A percentile compares a stretch with the other conserved stretches of the same genome.
Conservation (phyloP, 495 filamentous ascomycete species). For the Elaphomyces granulatus region DNA sequence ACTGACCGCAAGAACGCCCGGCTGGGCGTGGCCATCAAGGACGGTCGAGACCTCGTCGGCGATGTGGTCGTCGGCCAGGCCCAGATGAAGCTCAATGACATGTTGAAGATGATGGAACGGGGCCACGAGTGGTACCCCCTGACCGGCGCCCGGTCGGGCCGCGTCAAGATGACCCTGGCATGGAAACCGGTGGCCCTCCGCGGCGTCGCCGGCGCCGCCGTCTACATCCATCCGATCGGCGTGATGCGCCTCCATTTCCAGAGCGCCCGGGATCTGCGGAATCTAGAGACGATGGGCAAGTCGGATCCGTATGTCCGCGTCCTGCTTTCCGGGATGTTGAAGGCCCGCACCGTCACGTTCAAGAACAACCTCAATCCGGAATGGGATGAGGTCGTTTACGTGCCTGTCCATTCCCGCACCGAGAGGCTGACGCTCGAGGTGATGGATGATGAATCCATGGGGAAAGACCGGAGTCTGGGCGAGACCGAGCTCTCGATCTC, state of each 20-base stretch:
- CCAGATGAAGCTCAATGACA: conserved; percentile 86
- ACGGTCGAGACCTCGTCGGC: conserved; percentile 71
- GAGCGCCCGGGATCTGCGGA: conserved; percentile 66
- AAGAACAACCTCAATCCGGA: conserved; percentile 90
- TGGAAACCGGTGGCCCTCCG: conserved; percentile 91
- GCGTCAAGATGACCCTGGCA: conserved; percentile 73
- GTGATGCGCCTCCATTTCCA: conserved; percentile 91
- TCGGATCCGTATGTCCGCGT: conserved; percentile 90
- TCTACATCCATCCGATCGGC: conserved; percentile 85
- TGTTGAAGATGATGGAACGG: conserved; percentile 81
- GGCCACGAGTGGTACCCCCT: conserved; percentile 95
- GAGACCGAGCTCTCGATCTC: conserved; percentile 56
- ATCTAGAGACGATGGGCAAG: conserved; percentile 90
- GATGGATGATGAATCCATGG: conserved; percentile 88
- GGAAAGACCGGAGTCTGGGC: conserved; percentile 76
- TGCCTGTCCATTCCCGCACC: conserved; percentile 74
- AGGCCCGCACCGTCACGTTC: conserved; percentile 84
- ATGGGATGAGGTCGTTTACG: conserved; percentile 91
- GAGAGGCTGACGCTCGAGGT: conserved; percentile 83
- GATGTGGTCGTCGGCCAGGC: conserved; percentile 82
- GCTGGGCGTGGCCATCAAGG: conserved; percentile 84
- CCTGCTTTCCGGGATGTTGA: conserved; percentile 76
- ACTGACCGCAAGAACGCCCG: conserved; percentile 82
- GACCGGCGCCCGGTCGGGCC: conserved; percentile 63
- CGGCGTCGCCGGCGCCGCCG: conserved; percentile 62